Conservation (phyloP, 2,329 filamentous ascomycete species). For the Neonectria hederae region DNA sequence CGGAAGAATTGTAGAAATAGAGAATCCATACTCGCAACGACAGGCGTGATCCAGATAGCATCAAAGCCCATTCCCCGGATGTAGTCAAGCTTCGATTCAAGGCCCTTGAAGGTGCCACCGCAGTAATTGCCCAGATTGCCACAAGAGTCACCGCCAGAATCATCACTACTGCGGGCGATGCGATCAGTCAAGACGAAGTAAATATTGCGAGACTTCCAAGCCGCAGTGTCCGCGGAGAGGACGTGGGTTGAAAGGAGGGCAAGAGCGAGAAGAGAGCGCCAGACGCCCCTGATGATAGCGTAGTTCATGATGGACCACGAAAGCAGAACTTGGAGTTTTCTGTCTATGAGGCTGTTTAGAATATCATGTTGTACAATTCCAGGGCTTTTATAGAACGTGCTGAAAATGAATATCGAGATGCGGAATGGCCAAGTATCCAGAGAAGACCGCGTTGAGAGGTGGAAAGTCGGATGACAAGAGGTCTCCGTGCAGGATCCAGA, state of each 20-base stretch:
- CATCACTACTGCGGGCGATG: constrained; percentile 56
- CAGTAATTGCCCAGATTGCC: constrained; percentile 61
- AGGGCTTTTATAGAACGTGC: background rate
- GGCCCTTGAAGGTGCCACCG: constrained; percentile 68
- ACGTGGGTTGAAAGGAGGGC: background rate
- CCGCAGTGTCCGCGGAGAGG: constrained; percentile 45
- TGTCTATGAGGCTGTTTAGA: background rate
- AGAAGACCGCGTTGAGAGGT: background rate
- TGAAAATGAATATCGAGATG: background rate
- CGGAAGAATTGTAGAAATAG: background rate
- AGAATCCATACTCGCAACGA: constrained; percentile 55
- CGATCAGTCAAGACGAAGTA: constrained; percentile 69
- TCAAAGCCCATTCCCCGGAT: constrained; percentile 70
- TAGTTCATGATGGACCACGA: background rate
- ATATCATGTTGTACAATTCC: background rate
- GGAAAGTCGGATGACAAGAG: background rate
- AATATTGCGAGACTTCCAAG: constrained; percentile 65
- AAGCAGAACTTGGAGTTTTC: background rate
- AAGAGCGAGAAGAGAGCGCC: background rate
- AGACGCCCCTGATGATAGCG: background rate
- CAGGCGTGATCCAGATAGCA: constrained; percentile 67
- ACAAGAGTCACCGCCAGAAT: constrained; percentile 56
- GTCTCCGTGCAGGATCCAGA: background rate
- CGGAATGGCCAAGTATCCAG: background rate
- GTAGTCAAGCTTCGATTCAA: constrained; percentile 69